phyloP scores from a whole-genome alignment of 2,329 filamentous ascomycete species.

The Penicillium sp. region DNA sequence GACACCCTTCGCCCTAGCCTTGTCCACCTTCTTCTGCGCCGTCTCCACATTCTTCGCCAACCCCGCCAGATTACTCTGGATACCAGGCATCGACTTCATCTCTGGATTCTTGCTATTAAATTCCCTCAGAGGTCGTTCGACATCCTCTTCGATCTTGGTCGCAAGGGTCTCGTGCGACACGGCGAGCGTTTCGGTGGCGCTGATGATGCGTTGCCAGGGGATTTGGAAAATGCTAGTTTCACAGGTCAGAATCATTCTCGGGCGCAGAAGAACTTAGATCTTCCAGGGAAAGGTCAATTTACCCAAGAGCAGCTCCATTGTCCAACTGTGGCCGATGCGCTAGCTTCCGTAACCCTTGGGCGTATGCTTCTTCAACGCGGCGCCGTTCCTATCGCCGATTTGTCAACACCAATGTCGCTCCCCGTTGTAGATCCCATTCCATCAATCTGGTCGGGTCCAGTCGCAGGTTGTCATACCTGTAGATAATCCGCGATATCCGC shows the following conservation, averaged over 20 bases:
- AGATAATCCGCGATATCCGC: constrained; percentile 94
- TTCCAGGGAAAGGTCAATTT: constrained; percentile 39
- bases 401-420: constrained; percentile 14
- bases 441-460: constrained; percentile 10
- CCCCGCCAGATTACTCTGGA: constrained; percentile 74
- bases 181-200: constrained; percentile 76
- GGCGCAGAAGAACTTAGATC: neutral
- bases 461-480: constrained; percentile 61
- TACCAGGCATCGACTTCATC: constrained; percentile 74
- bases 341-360: constrained; percentile 76
- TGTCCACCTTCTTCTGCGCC: constrained; percentile 81
- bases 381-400: constrained; percentile 71
- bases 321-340: constrained; percentile 72
- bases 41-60: constrained; percentile 84
- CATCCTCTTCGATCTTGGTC: constrained; percentile 79
- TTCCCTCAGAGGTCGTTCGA: constrained; percentile 77
- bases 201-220: constrained; percentile 85
- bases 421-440: constrained; percentile 7
- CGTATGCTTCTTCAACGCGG: constrained; percentile 87
- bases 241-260: constrained; percentile 17
- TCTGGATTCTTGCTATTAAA: constrained; percentile 72
- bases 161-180: constrained; percentile 80
- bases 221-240: constrained; percentile 74
- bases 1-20: constrained; percentile 75
- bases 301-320: constrained; percentile 82